Conservation (phyloP, 352 stramenopile genomes). For the Phytophthora agathidicida region DNA sequence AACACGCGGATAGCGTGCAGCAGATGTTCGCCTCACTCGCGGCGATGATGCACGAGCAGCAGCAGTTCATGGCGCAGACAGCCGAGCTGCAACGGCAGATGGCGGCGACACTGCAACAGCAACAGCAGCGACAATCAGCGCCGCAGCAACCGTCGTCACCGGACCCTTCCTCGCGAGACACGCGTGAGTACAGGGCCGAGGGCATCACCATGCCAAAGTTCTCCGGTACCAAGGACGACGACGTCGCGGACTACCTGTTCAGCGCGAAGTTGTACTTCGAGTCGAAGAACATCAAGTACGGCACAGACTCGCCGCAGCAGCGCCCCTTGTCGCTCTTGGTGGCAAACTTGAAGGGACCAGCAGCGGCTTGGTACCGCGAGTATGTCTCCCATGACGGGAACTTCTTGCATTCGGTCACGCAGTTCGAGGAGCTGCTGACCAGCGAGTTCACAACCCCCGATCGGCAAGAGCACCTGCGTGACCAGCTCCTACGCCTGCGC, state of each 20-base stretch:
- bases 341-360: constrained; percentile 4
- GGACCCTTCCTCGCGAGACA: background rate
- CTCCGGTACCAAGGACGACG: constrained; percentile 8
- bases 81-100: background rate
- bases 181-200: constrained; percentile 7
- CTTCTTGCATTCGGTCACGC: no score
- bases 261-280: constrained; percentile 16
- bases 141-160: background rate
- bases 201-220: no score
- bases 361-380: no score
- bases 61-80: no score
- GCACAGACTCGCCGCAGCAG: background rate
- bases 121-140: background rate
- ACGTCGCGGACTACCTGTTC: constrained; percentile 14
- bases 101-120: background rate
- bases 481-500: no score
- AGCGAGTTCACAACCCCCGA: no score
- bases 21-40: no score
- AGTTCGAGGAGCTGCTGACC: no score
- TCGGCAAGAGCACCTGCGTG: no score
- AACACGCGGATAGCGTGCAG: background rate
- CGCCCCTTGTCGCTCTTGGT: constrained; percentile 2
- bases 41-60: no score
- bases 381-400: no score
- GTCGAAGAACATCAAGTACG: constrained; percentile 20